Conservation (phyloP, 1,284 basidiomycete genomes). For the Coriolopsis trogii region DNA sequence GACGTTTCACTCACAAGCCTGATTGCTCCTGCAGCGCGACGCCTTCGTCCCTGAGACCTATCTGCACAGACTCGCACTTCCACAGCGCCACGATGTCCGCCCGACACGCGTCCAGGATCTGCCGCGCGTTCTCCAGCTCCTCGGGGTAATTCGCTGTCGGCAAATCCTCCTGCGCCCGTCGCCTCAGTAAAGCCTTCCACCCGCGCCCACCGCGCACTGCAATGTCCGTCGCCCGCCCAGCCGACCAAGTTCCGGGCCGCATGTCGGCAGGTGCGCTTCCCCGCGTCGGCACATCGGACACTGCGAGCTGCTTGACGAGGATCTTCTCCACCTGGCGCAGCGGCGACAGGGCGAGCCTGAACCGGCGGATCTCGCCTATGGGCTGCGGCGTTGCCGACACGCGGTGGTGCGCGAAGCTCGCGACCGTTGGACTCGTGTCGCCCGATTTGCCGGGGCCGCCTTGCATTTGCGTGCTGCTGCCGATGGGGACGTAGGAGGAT, state of each 20-base stretch:
- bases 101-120: constrained; percentile 54
- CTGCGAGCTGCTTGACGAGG: constrained; percentile 36
- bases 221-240: constrained; percentile 49
- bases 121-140: constrained; percentile 44
- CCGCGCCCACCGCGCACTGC: constrained; percentile 47
- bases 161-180: constrained; percentile 6
- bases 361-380: constrained; percentile 41
- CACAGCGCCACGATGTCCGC: constrained; percentile 56
- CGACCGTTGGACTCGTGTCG: constrained; percentile 9
- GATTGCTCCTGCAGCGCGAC: constrained; percentile 56
- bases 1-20: constrained; percentile 63
- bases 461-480: background rate
- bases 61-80: constrained; percentile 46
- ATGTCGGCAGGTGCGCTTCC: background rate
- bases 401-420: constrained; percentile 5
- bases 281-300: constrained; percentile 20
- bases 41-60: constrained; percentile 42
- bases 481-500: constrained; percentile 1
- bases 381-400: constrained; percentile 14
- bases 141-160: constrained; percentile 20
- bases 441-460: background rate
- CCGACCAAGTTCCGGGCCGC: constrained; percentile 31
- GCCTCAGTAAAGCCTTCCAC: constrained; percentile 44
- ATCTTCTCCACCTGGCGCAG: constrained; percentile 55
- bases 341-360: constrained; percentile 52